These are phyloP conservation scores for Diaporthe destruens DNA, from an alignment of 2,329 filamentous ascomycete species.

Conservation along the genomic window DNA sequence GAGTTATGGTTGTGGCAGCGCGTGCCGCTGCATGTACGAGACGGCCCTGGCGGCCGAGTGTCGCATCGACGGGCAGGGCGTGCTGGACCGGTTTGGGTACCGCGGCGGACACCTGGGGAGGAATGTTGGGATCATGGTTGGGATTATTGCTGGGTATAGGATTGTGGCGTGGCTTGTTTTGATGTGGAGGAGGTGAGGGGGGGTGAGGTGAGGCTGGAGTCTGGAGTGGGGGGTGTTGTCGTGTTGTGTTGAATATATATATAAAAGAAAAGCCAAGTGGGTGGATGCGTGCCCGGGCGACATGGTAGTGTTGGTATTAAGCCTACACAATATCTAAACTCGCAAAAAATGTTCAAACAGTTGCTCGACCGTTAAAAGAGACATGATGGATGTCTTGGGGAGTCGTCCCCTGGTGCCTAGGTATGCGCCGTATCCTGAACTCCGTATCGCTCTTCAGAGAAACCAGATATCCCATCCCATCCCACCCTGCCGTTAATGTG, in stretches of 20 bases:
- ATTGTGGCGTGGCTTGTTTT: slow-evolving; percentile 76
- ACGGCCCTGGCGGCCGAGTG: slow-evolving; percentile 73
- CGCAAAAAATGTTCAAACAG: not conserved
- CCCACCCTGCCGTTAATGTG: not conserved
- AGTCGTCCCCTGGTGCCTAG: not conserved
- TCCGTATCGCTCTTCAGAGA: slow-evolving; percentile 21
- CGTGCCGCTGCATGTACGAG: slow-evolving; percentile 78
- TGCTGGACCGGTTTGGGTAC: slow-evolving; percentile 79
- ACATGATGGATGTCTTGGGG: not conserved
- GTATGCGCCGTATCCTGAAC: slow-evolving; percentile 24
- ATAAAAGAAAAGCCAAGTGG: no score
- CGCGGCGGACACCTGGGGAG: slow-evolving; percentile 70
- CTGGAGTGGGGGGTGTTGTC: not conserved
- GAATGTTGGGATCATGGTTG: slow-evolving; percentile 83
- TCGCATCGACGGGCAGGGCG: slow-evolving; percentile 76
- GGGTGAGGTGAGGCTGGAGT: not conserved
- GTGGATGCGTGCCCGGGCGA: no score
- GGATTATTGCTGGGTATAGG: slow-evolving; percentile 80
- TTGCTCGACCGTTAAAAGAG: slow-evolving; percentile 2
- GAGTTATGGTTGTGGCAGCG: slow-evolving; percentile 69
- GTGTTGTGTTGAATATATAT: not conserved
- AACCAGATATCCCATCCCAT: not conserved
- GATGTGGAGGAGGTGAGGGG: slow-evolving; percentile 49
- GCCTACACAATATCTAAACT: slow-evolving; percentile 1
- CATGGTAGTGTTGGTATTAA: not conserved